Conservation (phyloP, 176 grass and related monocot genomes). For the Oryza australiensis region DNA sequence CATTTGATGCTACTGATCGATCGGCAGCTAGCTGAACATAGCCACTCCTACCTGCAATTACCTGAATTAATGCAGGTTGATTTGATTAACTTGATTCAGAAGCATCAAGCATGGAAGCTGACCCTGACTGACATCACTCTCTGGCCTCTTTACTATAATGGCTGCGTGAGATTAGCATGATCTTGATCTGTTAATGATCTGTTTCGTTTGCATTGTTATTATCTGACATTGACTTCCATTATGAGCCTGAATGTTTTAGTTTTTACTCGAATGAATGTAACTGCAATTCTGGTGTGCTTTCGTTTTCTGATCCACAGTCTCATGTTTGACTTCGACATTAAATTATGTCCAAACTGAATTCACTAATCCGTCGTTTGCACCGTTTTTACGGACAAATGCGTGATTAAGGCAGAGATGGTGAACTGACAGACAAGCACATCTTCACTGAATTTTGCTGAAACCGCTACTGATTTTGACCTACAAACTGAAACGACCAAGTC, state of each 20-base stretch:
- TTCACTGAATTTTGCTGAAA: not conserved
- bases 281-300: not conserved
- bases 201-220: not conserved
- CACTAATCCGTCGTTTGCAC: not conserved
- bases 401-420: not conserved
- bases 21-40: not conserved
- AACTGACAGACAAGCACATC: not conserved
- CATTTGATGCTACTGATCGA: not conserved
- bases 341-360: not conserved
- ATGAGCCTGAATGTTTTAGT: not conserved
- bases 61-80: not conserved
- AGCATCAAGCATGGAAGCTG: constrained; percentile 22
- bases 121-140: not conserved
- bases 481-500: constrained; percentile 2
- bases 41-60: not conserved
- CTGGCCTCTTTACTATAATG: not conserved
- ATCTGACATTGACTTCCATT: not conserved
- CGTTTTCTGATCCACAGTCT: not conserved
- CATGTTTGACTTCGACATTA: not conserved
- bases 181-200: not conserved
- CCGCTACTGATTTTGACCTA: not conserved
- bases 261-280: not conserved
- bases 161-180: not conserved
- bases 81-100: constrained; percentile 14
- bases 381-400: not conserved